Percentiles rank a stretch among this genome's conserved stretches.
Evolutionary conservation across 2,329 filamentous ascomycete genomes (phyloP).

Genomic region (Capronia coronata): DNA sequence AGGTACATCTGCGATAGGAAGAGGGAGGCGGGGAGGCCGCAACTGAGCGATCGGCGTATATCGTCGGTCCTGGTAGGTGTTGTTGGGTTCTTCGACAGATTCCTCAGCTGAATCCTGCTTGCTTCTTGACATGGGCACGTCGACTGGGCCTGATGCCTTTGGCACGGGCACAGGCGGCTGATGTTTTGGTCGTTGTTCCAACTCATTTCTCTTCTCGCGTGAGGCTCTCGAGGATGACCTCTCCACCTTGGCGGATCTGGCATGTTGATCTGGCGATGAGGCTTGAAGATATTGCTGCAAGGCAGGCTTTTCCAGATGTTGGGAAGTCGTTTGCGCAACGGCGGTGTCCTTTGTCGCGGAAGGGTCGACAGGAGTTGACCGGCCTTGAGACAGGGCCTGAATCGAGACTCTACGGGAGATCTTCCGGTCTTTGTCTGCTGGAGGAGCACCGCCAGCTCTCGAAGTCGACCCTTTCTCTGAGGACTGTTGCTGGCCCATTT

Average conservation of each 20-base stretch:
- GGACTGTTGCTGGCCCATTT: constrained; percentile 29
- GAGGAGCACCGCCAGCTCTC: constrained; percentile 17
- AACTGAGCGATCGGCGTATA: constrained; percentile 24
- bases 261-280: constrained; percentile 33
- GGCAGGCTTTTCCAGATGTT: constrained; percentile 31
- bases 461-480: constrained; percentile 23
- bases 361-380: constrained; percentile 39
- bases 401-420: constrained; percentile 39
- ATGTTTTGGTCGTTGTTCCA: constrained; percentile 14
- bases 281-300: constrained; percentile 40
- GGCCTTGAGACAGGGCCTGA: constrained; percentile 36
- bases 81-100: constrained; percentile 19
- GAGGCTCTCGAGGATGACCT: constrained; percentile 21
- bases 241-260: constrained; percentile 19
- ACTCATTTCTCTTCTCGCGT: constrained; percentile 16
- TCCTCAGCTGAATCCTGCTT: constrained; percentile 23
- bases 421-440: constrained; percentile 33
- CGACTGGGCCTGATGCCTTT: constrained; percentile 26
- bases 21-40: constrained; percentile 74
- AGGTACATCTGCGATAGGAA: constrained; percentile 90
- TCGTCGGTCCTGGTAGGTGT: constrained; percentile 20
- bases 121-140: constrained; percentile 28
- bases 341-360: constrained; percentile 41
- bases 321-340: constrained; percentile 36
- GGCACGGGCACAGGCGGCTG: constrained; percentile 17